These are phyloP conservation scores for Cynara cardunculus DNA, from an alignment of 129 eudicot species.

Conservation along the genomic window DNA sequence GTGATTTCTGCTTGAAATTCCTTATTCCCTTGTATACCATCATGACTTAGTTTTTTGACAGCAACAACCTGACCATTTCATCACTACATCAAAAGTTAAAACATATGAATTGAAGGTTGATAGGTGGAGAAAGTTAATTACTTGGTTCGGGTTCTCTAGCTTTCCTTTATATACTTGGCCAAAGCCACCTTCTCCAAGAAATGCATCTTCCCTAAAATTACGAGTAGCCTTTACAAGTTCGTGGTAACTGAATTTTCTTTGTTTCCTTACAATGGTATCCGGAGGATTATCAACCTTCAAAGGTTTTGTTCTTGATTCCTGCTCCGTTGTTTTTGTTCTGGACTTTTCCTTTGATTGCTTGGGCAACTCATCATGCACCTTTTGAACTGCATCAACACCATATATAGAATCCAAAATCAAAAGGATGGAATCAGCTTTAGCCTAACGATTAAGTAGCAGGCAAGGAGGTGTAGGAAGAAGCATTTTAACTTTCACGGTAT, in stretches of 20 bases:
- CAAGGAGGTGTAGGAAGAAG: background rate
- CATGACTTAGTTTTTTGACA: slow-evolving; percentile 42
- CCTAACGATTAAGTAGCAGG: background rate
- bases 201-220: slow-evolving; percentile 45
- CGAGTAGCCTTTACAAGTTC: slow-evolving; percentile 66
- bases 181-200: slow-evolving; percentile 72
- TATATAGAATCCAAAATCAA: slow-evolving; percentile 2
- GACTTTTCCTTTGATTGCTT: background rate
- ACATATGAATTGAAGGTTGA: background rate
- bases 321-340: slow-evolving; percentile 9
- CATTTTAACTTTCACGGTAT: background rate
- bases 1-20: slow-evolving; percentile 62
- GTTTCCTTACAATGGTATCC: background rate
- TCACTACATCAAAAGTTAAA: slow-evolving; percentile 17
- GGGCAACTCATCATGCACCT: background rate
- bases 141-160: slow-evolving; percentile 41
- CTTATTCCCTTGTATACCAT: slow-evolving; percentile 60
- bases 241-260: slow-evolving; percentile 28
- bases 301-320: slow-evolving; percentile 2
- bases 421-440: background rate
- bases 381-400: slow-evolving; percentile 27
- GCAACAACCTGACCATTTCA: slow-evolving; percentile 54
- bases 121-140: slow-evolving; percentile 13
- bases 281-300: background rate
- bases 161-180: slow-evolving; percentile 62